phyloP scores from a whole-genome alignment of 176 grass and related monocot species.

The Puccinellia tenuiflora region DNA sequence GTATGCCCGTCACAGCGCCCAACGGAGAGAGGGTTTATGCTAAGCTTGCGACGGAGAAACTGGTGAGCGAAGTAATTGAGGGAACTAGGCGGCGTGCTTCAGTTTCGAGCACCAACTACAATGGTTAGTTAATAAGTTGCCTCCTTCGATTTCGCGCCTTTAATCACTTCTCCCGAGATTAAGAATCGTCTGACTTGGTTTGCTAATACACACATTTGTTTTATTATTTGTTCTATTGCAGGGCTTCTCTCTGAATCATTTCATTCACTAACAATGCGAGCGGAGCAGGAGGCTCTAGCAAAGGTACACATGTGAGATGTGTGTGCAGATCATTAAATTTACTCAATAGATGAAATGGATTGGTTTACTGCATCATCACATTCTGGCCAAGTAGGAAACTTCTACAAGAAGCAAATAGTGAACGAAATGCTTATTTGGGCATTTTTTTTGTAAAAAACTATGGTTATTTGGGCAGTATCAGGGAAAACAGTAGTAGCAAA shows the following conservation, averaged over 20 bases:
- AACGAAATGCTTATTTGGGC: neutral
- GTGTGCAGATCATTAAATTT: neutral
- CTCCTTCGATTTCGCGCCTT: neutral
- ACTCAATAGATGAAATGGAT: neutral
- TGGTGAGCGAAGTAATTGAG: conserved; percentile 6
- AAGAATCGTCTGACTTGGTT: conserved; percentile 5
- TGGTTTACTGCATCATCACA: neutral
- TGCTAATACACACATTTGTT: neutral
- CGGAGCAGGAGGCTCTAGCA: conserved; percentile 63
- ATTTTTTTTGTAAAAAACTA: neutral
- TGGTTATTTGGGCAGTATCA: neutral
- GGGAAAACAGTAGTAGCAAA: neutral
- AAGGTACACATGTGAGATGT: conserved; percentile 50
- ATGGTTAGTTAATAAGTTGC: conserved; percentile 17
- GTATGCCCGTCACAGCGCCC: conserved; percentile 64
- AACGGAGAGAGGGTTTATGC: conserved; percentile 78
- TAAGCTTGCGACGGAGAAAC: conserved; percentile 35
- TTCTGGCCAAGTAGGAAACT: neutral
- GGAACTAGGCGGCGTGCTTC: neutral
- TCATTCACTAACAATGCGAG: conserved; percentile 44
- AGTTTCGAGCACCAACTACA: conserved; percentile 20
- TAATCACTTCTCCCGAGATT: conserved; percentile 10
- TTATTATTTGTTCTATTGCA: conserved; percentile 15
- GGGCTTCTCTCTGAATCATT: conserved; percentile 76
- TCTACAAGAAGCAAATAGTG: neutral